These are phyloP conservation scores for Plasmodium cynomolgi DNA, from an alignment of 169 alveolate genomes.

Conservation along the genomic window DNA sequence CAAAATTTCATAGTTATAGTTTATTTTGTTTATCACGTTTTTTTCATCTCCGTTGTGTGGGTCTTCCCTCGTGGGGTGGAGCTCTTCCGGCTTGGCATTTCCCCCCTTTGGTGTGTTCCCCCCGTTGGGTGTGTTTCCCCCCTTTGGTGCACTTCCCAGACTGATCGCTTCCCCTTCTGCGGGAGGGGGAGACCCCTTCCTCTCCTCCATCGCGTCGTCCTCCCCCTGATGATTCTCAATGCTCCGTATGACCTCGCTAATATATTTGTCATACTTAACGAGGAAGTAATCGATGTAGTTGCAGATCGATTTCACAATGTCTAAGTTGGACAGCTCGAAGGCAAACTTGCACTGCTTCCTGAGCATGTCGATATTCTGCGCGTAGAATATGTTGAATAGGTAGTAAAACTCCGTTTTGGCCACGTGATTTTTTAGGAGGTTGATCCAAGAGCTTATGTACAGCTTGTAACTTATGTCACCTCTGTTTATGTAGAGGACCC, in stretches of 20 bases:
- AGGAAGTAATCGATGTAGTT: conserved; percentile 89
- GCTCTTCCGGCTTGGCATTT: not conserved
- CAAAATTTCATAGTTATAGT: conserved; percentile 88
- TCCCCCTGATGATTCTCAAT: conserved; percentile 74
- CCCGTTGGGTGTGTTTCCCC: not conserved
- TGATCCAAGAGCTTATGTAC: conserved; percentile 94
- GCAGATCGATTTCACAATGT: conserved; percentile 89
- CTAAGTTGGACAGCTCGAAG: conserved; percentile 91
- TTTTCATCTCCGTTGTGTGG: conserved; percentile 19
- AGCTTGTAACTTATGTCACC: conserved; percentile 96
- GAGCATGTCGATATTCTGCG: conserved; percentile 79
- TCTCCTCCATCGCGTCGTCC: conserved; percentile 4
- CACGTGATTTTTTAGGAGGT: conserved; percentile 87
- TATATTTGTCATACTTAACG: conserved; percentile 86
- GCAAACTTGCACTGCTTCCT: conserved; percentile 86
- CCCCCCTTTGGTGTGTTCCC: not conserved
- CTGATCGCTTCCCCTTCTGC: not conserved
- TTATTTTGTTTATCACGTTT: conserved; percentile 52
- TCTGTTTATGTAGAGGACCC: conserved; percentile 96
- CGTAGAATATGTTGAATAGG: conserved; percentile 89
- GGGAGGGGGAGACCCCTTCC: not conserved
- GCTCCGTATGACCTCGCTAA: conserved; percentile 83
- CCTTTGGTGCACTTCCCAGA: not conserved
- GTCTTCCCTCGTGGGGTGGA: not conserved
- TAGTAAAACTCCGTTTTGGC: conserved; percentile 92